Evolutionary conservation across 2,329 filamentous ascomycete genomes (phyloP).

Genomic region (Trichoderma koningiopsis): DNA sequence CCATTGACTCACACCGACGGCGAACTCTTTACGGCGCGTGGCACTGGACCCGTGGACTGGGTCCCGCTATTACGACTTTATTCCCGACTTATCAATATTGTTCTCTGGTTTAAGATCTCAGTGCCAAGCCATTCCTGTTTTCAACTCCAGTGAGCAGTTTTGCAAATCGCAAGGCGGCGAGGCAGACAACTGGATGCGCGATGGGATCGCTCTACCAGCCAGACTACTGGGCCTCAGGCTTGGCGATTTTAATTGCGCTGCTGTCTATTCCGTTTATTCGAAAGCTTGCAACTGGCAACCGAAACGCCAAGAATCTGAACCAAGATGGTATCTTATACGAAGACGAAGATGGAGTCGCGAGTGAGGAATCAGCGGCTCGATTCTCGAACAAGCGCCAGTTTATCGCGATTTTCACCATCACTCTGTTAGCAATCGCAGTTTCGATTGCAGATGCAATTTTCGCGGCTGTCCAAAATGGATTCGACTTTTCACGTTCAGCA

Average conservation of each 20-base stretch:
- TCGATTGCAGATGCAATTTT: conserved; percentile 13
- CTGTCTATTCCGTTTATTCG: conserved; percentile 1
- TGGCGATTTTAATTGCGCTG: background rate
- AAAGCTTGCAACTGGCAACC: background rate
- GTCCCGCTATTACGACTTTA: background rate
- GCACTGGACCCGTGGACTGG: background rate
- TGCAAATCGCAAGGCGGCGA: background rate
- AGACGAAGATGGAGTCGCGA: conserved; percentile 11
- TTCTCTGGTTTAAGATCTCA: background rate
- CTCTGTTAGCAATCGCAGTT: background rate
- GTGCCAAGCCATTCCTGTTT: background rate
- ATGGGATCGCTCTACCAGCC: background rate
- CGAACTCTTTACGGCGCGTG: background rate
- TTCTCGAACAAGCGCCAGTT: conserved; percentile 18
- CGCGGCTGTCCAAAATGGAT: background rate
- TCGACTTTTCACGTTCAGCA: background rate
- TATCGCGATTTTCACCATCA: background rate
- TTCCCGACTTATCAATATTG: background rate
- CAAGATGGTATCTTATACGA: conserved; percentile 12
- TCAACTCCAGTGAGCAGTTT: background rate
- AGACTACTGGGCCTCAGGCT: background rate
- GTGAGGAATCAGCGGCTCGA: conserved; percentile 10
- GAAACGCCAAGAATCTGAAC: background rate
- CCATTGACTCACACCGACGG: conserved; percentile 15
- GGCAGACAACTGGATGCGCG: background rate